Percentiles rank a stretch among this genome's conserved stretches.
phyloP scores from a whole-genome alignment of 306 rosid genomes.

The Quercus aquifolioides region DNA sequence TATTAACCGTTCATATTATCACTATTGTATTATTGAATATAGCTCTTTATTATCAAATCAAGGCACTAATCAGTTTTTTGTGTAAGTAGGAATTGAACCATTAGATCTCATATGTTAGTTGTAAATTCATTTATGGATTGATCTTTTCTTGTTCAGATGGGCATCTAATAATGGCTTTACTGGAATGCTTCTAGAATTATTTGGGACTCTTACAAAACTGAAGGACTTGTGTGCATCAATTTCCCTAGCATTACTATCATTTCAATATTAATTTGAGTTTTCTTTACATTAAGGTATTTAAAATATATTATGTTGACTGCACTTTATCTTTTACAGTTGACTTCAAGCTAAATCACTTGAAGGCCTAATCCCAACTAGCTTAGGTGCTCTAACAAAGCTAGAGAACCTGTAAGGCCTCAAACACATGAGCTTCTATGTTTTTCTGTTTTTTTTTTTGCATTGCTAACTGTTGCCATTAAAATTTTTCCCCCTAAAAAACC shows the following conservation, averaged over 20 bases:
- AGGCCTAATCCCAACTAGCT: slow-evolving; percentile 40
- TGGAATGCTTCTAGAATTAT: slow-evolving; percentile 34
- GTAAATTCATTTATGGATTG: background rate
- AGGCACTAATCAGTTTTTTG: rapidly evolving
- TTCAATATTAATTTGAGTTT: background rate
- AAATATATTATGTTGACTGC: background rate
- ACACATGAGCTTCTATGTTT: background rate
- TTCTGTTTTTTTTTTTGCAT: background rate
- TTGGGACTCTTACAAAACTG: slow-evolving; percentile 31
- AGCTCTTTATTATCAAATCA: too few relatives aligned
- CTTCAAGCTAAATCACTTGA: slow-evolving; percentile 33
- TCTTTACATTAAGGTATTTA: background rate
- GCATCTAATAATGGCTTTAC: slow-evolving; percentile 40
- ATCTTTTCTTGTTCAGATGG: slow-evolving; percentile 21
- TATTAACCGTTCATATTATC: too few relatives aligned
- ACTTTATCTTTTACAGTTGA: slow-evolving; percentile 17
- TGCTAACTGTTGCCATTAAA: background rate
- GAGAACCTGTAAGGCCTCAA: slow-evolving; percentile 27
- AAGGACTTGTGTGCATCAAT: slow-evolving; percentile 24
- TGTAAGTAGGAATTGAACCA: rapidly evolving
- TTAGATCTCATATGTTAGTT: background rate
- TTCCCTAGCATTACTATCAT: background rate
- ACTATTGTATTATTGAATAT: too few relatives aligned
- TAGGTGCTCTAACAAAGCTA: slow-evolving; percentile 27
- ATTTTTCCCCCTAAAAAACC: background rate